These are phyloP conservation scores for Euryodendron excelsum DNA, from an alignment of 148 eudicot species.

Conservation along the genomic window DNA sequence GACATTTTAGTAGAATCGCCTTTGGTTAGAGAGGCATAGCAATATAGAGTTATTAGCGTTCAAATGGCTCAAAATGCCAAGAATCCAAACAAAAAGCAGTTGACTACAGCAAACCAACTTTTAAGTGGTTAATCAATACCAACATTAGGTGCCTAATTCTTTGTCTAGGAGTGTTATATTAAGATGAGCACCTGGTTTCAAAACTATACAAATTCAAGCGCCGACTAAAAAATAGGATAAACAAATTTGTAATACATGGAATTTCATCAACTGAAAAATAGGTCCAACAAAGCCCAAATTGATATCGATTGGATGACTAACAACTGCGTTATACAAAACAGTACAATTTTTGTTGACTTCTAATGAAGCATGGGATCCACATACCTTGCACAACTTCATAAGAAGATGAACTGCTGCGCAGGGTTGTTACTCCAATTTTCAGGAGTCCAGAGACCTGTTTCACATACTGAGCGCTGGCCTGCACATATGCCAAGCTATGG, in stretches of 20 bases:
- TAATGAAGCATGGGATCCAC: not conserved
- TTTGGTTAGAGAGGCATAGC: not conserved
- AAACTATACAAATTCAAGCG: not conserved
- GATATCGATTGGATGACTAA: not conserved
- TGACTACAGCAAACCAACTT: not conserved
- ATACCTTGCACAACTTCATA: conserved; percentile 76
- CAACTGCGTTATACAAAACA: not conserved
- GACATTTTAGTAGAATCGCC: not conserved
- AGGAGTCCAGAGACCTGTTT: conserved; percentile 86
- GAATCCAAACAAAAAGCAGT: not conserved
- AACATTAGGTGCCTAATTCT: not conserved
- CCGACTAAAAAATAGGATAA: not conserved
- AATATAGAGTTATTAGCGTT: not conserved
- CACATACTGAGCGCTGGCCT: conserved; percentile 78
- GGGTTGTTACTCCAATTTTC: conserved; percentile 77
- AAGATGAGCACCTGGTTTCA: not conserved
- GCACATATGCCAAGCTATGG: conserved; percentile 85
- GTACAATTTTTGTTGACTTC: not conserved
- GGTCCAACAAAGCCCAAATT: not conserved
- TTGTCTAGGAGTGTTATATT: not conserved
- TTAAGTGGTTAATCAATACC: not conserved
- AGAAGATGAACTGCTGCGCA: conserved; percentile 66
- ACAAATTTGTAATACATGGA: not conserved
- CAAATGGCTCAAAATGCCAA: not conserved
- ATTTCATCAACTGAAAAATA: not conserved